Base-by-base conservation (phyloP, 306 rosid genomes). In the Inga oerstediana region DNA sequence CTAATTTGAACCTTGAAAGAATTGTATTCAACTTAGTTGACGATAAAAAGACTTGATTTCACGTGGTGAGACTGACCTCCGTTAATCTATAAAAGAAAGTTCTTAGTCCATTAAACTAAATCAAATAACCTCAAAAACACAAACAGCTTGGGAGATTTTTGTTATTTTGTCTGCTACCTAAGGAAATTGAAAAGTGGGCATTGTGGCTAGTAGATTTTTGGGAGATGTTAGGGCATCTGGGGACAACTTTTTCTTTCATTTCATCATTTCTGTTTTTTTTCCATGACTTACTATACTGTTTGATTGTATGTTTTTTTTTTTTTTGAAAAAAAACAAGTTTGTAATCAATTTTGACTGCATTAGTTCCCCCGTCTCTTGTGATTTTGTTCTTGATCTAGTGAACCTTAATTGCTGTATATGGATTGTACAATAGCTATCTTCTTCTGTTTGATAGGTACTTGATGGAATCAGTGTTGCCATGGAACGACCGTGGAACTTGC, bases 391-490 rank as follows among this genome's bases (percentile, higher is more conserved):
- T 59, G 34, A 59, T 22, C 32, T 59, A 13, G 34, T 22, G 66
- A 22, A 59, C 66, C 24, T 8, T 10, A 22, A 22, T 59, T 22
- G 32, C n/a, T 59, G 32, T 22, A n/a, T 22, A 59, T 59, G 0
- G 66, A n/a, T 9, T 24, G 66, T 59, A 24, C 15, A 62, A 24
- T 24, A 27, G 68, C 35, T 62, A 11, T 62, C 32, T 61, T 59
- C 66, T 59, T 24, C 68, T 84, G 48, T 68, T 81, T 79, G 41
- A 70, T 82, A 96, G 99, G 98, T 94, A 80, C 98, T 94, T 80
- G 92, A 91, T n/a, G 98, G 99, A 85, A 92, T 94, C 62, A 82
- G 90, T 81, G 86, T 93, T 79, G 90, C 93, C 78, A 89, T 93
- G 93, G 99, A 91, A 64, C 89, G 92, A 22, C 97, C 94, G 77